Evolutionary conservation across 805 yeast genomes (phyloP), one percentile per base, ranked within the genome.

Genomic region (Pichia sporocuriosa): DNA sequence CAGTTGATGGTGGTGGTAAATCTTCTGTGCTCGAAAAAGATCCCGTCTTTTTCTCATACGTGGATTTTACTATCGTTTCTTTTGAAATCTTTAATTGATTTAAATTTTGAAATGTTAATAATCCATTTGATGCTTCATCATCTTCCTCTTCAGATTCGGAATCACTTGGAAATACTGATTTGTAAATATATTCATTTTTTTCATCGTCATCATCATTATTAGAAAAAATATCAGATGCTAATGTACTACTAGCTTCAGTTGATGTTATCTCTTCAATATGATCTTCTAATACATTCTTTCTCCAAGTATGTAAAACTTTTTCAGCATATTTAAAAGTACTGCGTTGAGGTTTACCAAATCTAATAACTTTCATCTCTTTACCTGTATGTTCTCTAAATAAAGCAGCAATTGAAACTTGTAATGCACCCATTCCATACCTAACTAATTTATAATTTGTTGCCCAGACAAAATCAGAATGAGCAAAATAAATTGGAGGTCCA

Each of bases 341-440:
- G 51, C 80, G 71, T 59, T 87, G 93, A 1, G 96, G 96, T 62
- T 87, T 87, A 56, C 96, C 96, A 55, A 84, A 87, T 57, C 94
- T 69, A 39, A 83, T 84, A 35, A 84, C 89, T 55, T 79, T 77
- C 52, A 87, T 69, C 52, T 84, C 89, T 49, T 71, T 73, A 44
- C 95, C 95, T 2, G 96, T 85, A 55, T 82, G 87, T 54, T 85
- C 94, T 58, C 80, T 75, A 64, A 79, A 87, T 44, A 87, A 68
- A 0, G 95, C 93, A 42, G 89, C 88, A 55, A 86, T 79, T 17
- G 94, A 82, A 30, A 84, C 88, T 61, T 86, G 95, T 49, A 87
- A 69, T 4, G 96, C 96, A 45, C 96, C 96, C 94, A 87, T 88
- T 47, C 96, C 96, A 58, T 87, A 85, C 58, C 96, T 72, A 15